A percentile compares a stretch with the other conserved stretches of the same genome.
phyloP scores from a whole-genome alignment of 2,329 filamentous ascomycete genomes.

The Ophiostoma sp. region DNA sequence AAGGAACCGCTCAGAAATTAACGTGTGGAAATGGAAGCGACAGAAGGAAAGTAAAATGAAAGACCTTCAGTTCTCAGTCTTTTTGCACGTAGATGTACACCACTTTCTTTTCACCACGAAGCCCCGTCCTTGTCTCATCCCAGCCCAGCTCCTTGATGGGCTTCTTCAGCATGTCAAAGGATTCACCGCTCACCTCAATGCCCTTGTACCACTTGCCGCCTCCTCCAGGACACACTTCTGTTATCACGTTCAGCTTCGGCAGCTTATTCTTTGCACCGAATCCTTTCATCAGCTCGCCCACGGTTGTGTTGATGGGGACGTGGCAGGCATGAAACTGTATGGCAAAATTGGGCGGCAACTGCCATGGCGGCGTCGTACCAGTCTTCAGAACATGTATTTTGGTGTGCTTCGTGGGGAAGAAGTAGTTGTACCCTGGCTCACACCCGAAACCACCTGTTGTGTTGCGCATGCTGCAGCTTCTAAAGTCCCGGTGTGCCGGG shows the following conservation, averaged over 20 bases:
- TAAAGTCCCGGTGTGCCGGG: conserved; percentile 41
- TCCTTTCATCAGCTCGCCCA: conserved; percentile 53
- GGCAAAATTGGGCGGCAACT: conserved; percentile 39
- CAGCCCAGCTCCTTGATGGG: conserved; percentile 55
- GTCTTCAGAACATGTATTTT: conserved; percentile 56
- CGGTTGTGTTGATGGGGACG: conserved; percentile 48
- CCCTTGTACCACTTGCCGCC: conserved; percentile 57
- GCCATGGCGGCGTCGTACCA: conserved; percentile 47
- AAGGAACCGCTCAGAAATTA: background rate
- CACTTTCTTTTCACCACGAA: conserved; percentile 46
- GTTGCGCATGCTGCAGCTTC: conserved; percentile 52
- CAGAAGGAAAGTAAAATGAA: background rate
- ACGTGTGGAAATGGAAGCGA: background rate
- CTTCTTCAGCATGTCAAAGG: conserved; percentile 45
- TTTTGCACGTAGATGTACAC: conserved; percentile 59
- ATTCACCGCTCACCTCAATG: conserved; percentile 46
- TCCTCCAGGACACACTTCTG: conserved; percentile 51
- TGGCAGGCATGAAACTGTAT: conserved; percentile 47
- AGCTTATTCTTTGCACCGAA: conserved; percentile 52
- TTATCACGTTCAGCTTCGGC: conserved; percentile 51
- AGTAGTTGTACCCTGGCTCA: conserved; percentile 59
- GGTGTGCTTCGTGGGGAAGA: conserved; percentile 54
- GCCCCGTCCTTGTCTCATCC: conserved; percentile 47
- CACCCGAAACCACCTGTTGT: conserved; percentile 53
- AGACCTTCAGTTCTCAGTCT: conserved; percentile 33